Evolutionary conservation across 257 asterid species (phyloP).

Genomic region (Lycium barbarum): DNA sequence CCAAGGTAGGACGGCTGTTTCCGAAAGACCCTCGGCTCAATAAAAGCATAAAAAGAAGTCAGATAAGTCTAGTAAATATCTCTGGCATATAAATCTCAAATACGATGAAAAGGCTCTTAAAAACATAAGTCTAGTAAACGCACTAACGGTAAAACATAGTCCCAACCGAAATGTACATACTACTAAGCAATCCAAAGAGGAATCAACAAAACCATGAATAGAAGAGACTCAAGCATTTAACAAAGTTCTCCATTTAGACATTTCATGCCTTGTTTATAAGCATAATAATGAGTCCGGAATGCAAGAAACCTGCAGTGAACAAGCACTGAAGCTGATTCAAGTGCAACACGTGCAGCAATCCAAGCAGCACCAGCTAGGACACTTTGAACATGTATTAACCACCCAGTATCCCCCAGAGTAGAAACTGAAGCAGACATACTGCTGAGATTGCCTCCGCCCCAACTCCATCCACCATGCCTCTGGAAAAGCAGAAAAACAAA

Average conservation of each 20-base stretch:
- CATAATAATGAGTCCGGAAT: constrained; percentile 19
- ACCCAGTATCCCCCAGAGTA: constrained; percentile 95
- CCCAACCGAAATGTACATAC: constrained; percentile 1
- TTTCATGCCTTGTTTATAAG: constrained; percentile 13
- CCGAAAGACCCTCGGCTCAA: no score
- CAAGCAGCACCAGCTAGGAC: constrained; percentile 98
- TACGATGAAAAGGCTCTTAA: neutral
- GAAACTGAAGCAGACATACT: constrained; percentile 99
- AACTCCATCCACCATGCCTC: constrained; percentile 98
- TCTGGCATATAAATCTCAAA: neutral
- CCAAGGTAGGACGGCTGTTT: no score
- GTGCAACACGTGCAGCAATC: constrained; percentile 98
- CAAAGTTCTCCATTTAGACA: constrained; percentile 2
- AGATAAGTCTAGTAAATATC: no score
- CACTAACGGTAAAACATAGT: neutral
- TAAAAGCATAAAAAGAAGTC: no score
- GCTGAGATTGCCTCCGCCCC: constrained; percentile 99
- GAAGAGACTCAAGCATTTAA: constrained; percentile 14
- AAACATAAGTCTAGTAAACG: constrained; percentile 2
- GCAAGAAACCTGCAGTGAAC: constrained; percentile 93
- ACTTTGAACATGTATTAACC: constrained; percentile 97
- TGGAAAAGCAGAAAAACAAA: constrained; percentile 38
- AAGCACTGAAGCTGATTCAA: constrained; percentile 95
- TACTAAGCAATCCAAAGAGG: constrained; percentile 10
- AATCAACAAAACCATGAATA: constrained; percentile 19